Conservation (phyloP, 345 rosid species). For the Brassica juncea region DNA sequence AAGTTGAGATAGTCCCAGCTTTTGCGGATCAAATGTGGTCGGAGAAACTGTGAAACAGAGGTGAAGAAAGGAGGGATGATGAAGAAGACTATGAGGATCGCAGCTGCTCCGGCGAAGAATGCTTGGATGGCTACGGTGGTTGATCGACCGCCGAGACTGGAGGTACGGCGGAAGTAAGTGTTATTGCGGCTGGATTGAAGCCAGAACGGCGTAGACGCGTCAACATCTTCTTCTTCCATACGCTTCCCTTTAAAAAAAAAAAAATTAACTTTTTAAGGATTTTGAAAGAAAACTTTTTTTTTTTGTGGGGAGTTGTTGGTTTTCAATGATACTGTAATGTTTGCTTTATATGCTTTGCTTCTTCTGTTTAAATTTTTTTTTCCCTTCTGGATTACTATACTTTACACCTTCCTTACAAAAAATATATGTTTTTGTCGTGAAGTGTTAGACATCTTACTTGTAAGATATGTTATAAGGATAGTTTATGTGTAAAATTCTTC, state of each 20-base stretch:
- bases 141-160: slow-evolving; percentile 29
- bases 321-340: slow-evolving; percentile 12
- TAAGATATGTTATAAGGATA: background rate
- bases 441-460: slow-evolving; percentile 10
- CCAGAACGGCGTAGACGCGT: slow-evolving; percentile 71
- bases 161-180: slow-evolving; percentile 42
- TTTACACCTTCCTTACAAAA: slow-evolving; percentile 8
- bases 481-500: background rate
- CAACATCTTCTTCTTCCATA: slow-evolving; percentile 62
- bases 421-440: slow-evolving; percentile 21
- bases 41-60: slow-evolving; percentile 57
- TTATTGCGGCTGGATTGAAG: slow-evolving; percentile 45
- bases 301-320: slow-evolving; percentile 23
- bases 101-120: slow-evolving; percentile 51
- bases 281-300: slow-evolving; percentile 18
- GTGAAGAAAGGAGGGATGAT: slow-evolving; percentile 53
- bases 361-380: slow-evolving; percentile 9
- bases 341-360: slow-evolving; percentile 32
- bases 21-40: slow-evolving; percentile 64
- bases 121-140: slow-evolving; percentile 40
- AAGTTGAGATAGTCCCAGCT: slow-evolving; percentile 79
- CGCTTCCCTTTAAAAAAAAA: background rate
- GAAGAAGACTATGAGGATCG: slow-evolving; percentile 45
- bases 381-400: background rate
- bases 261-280: background rate